Evolutionary conservation across 352 stramenopile genomes (phyloP).

Genomic region (Globisporangium okanoganense): DNA sequence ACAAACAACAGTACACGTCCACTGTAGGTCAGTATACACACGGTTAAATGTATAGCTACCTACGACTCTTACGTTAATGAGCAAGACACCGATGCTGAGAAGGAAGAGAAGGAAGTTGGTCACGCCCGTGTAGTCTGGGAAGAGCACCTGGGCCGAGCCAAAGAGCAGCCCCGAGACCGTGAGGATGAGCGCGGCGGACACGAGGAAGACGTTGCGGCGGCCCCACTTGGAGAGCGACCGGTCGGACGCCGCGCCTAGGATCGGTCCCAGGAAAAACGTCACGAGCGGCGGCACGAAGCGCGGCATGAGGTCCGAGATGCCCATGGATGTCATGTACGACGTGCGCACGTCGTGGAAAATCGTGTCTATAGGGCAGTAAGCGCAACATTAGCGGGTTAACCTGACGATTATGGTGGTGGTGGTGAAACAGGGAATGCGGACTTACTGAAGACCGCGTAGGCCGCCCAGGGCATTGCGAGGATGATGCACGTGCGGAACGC

Average conservation of each 20-base stretch:
- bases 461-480: slow-evolving; percentile 67
- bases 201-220: slow-evolving; percentile 62
- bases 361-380: slow-evolving; percentile 33
- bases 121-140: slow-evolving; percentile 32
- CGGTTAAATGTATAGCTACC: neutral
- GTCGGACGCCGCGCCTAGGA: slow-evolving; percentile 68
- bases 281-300: slow-evolving; percentile 62
- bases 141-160: slow-evolving; percentile 59
- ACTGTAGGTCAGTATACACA: neutral
- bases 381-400: neutral
- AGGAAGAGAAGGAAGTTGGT: slow-evolving; percentile 58
- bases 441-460: slow-evolving; percentile 67
- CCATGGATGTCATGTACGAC: slow-evolving; percentile 73
- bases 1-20: neutral
- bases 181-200: slow-evolving; percentile 41
- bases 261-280: slow-evolving; percentile 61
- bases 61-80: slow-evolving; percentile 43
- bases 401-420: neutral
- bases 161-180: slow-evolving; percentile 58
- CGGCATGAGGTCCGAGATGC: slow-evolving; percentile 50
- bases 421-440: neutral
- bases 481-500: slow-evolving; percentile 61
- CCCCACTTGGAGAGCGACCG: slow-evolving; percentile 68
- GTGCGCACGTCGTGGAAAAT: slow-evolving; percentile 64
- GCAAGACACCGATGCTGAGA: slow-evolving; percentile 50